phyloP scores from a whole-genome alignment of 768 basidiomycete species.

The Collybiopsis confluens region DNA sequence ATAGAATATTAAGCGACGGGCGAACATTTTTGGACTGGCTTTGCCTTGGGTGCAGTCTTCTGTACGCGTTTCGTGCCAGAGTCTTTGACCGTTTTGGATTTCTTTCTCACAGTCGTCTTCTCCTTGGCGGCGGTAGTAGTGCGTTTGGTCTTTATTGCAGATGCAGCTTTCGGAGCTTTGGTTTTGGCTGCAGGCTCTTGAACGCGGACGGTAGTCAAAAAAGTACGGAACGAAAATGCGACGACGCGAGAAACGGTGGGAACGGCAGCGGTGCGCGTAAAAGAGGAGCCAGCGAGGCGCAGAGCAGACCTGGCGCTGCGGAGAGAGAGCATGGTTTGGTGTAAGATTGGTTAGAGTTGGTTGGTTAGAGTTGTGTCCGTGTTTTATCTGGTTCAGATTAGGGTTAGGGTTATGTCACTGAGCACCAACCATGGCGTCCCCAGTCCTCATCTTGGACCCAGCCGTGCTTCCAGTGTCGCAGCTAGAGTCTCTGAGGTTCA shows the following conservation, averaged over 20 bases:
- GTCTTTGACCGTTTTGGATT: slow-evolving; percentile 8
- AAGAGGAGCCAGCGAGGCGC: neutral
- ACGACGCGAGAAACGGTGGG: neutral
- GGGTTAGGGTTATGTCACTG: neutral
- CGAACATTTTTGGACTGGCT: slow-evolving; percentile 2
- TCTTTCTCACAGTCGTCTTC: slow-evolving; percentile 3
- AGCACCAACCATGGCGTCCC: neutral
- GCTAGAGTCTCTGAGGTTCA: slow-evolving; percentile 74
- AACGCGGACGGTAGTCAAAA: slow-evolving; percentile 7
- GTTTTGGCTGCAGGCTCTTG: slow-evolving; percentile 5
- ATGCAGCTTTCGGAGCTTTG: slow-evolving; percentile 2
- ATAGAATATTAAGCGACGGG: slow-evolving; percentile 11
- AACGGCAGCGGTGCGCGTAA: neutral
- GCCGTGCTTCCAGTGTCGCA: slow-evolving; percentile 36
- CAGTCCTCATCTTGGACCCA: neutral
- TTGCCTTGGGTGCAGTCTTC: slow-evolving; percentile 7
- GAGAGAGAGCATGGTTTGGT: slow-evolving; percentile 8
- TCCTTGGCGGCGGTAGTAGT: slow-evolving; percentile 7
- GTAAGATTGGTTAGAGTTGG: neutral
- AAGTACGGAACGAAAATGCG: slow-evolving; percentile 8
- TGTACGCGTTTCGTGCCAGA: slow-evolving; percentile 9
- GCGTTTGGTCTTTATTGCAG: neutral
- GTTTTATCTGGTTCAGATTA: neutral
- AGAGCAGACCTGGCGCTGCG: neutral
- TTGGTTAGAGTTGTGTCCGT: neutral